Evolutionary conservation across 2,329 filamentous ascomycete genomes (phyloP), one percentile per base, ranked within the genome.

Genomic region (Exophiala xenobiotica): DNA sequence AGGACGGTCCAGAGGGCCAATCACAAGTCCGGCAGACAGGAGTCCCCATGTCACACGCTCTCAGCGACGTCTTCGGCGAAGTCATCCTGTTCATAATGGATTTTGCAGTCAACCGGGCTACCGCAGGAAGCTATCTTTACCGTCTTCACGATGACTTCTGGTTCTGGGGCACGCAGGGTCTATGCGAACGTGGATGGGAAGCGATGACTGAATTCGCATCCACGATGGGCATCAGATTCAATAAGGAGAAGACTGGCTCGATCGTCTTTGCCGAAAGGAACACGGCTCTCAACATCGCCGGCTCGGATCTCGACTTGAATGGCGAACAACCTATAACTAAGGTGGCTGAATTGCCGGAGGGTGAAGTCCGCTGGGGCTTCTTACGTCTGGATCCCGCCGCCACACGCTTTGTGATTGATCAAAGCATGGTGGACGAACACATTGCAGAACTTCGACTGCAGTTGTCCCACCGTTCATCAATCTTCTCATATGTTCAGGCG

Each of bases 61-160:
- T 87, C 1, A 82, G 79, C 18, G 77, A 82, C 26, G 68, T 80
- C 6, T 77, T 86, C 47, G 78, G 81, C 0, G 85, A 87, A 62
- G 67, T 73, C 0, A 68, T 83, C 0, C 67, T 87, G 0, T 87
- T 87, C 61, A 82, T 79, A 53, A 76, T 87, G 58, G 84, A 87
- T 61, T 82, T 81, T 60, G 74, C 82, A 0, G 75, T 87, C 49
- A 86, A 85, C 50, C 76, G 79, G 52, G 67, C 70, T 1, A 81
- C 82, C 0, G 60, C 67, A n/a, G 27, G 27, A 18, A 45, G 37
- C 38, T 46, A 57, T 31, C 65, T 86, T 8, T 83, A 83, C 63
- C 78, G 84, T 9, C 70, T 85, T 29, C 77, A 85, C 45, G 83
- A 86, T 56, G 82, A 86, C 57, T 73, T 86, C 45, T 87, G 82